A percentile compares a stretch with the other conserved stretches of the same genome.
Evolutionary conservation across 306 rosid genomes (phyloP).

Genomic region (Prunus mume): DNA sequence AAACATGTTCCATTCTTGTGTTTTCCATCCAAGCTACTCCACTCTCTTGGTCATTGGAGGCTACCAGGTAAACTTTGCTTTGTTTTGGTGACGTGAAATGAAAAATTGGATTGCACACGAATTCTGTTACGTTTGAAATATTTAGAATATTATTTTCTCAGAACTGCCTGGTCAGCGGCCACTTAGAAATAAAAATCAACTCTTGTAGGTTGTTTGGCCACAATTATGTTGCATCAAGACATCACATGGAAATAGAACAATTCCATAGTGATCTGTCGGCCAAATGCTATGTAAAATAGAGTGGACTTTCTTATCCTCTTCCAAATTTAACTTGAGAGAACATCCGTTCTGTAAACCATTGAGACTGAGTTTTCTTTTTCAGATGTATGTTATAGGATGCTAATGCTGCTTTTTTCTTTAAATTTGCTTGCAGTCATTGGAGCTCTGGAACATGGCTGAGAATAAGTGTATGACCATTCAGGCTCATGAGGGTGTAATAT

Average conservation of each 20-base stretch:
- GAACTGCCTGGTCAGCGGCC: background rate
- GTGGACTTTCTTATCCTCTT: background rate
- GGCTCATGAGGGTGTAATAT: slow-evolving; percentile 75
- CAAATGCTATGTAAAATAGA: background rate
- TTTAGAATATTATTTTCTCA: background rate
- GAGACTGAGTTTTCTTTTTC: slow-evolving; percentile 5
- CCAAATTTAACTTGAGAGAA: background rate
- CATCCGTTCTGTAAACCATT: background rate
- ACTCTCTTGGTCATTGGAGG: slow-evolving; percentile 87
- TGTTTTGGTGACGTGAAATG: background rate
- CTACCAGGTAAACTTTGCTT: slow-evolving; percentile 61
- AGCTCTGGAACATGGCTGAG: slow-evolving; percentile 83
- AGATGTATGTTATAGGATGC: background rate
- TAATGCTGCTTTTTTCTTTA: slow-evolving; percentile 8
- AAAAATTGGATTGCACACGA: background rate
- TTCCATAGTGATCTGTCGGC: background rate
- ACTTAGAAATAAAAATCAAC: background rate
- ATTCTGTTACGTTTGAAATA: background rate
- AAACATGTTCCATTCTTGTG: slow-evolving; percentile 68
- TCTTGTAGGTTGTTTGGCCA: background rate
- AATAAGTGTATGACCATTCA: slow-evolving; percentile 71
- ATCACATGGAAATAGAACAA: background rate
- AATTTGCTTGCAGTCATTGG: slow-evolving; percentile 64
- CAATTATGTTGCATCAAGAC: background rate
- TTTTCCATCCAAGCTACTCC: slow-evolving; percentile 86